A percentile compares a stretch with the other conserved stretches of the same genome.
phyloP scores from a whole-genome alignment of 208 protist species.

The Leishmania aethiopica region DNA sequence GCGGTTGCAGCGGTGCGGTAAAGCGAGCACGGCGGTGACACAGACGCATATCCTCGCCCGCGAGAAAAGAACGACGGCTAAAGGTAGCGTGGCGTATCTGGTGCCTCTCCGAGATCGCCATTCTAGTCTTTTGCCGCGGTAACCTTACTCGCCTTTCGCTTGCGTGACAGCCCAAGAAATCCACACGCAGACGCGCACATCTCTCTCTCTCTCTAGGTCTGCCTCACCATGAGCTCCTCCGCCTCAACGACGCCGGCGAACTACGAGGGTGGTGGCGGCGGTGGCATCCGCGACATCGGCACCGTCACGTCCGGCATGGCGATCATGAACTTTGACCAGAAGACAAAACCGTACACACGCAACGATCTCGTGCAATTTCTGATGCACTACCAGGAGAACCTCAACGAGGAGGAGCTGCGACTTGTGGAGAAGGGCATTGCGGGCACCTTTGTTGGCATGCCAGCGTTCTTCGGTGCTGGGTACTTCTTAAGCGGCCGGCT shows the following conservation, averaged over 20 bases:
- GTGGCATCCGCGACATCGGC: constrained; percentile 76
- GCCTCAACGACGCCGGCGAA: constrained; percentile 14
- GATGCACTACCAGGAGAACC: constrained; percentile 70
- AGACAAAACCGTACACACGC: constrained; percentile 86
- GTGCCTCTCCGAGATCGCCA: neutral
- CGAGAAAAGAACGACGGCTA: neutral
- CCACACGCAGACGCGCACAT: neutral
- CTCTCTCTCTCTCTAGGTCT: constrained; percentile 10
- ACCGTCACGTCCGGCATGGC: constrained; percentile 88
- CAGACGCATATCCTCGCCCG: neutral
- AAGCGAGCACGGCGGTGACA: neutral
- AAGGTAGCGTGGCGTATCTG: neutral
- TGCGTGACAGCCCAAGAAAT: neutral
- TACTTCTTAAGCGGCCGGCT: constrained; percentile 65
- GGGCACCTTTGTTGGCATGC: constrained; percentile 70
- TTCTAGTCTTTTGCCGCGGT: neutral
- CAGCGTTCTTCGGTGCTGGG: constrained; percentile 47
- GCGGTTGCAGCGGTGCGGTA: neutral
- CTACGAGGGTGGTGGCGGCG: constrained; percentile 44
- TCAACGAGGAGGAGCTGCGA: constrained; percentile 63
- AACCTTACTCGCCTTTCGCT: neutral
- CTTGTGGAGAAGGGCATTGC: constrained; percentile 75
- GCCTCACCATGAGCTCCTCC: constrained; percentile 22
- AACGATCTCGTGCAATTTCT: constrained; percentile 74
- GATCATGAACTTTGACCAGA: constrained; percentile 85